phyloP scores from a whole-genome alignment of 2,329 filamentous ascomycete genomes.

The Fusarium globosum region DNA sequence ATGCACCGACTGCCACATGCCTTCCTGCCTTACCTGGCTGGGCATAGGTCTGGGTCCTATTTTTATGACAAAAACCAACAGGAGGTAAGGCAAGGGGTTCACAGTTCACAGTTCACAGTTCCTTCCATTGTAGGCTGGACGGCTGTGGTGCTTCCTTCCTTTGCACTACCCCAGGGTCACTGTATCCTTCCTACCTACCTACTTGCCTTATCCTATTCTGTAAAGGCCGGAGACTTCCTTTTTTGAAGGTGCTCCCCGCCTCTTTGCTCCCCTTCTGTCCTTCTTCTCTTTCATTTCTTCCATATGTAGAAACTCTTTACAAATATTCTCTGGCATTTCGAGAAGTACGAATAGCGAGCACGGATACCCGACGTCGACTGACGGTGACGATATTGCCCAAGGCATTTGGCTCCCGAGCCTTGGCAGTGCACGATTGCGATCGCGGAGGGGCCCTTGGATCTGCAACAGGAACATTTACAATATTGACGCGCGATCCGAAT shows the following conservation, averaged over 20 bases:
- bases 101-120: constrained; percentile 5
- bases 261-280: constrained; percentile 10
- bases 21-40: constrained; percentile 32
- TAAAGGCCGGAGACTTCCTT: constrained; percentile 31
- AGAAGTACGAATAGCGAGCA: constrained; percentile 14
- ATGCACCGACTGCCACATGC: constrained; percentile 29
- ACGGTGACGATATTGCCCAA: constrained; percentile 9
- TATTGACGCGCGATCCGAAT: neutral
- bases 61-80: constrained; percentile 20
- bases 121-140: neutral
- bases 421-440: constrained; percentile 41
- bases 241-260: constrained; percentile 33
- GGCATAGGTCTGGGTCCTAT: constrained; percentile 16
- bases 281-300: neutral
- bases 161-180: constrained; percentile 21
- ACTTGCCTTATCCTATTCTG: constrained; percentile 1
- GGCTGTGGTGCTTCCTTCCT: constrained; percentile 11
- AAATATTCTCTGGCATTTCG: neutral
- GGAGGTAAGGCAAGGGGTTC: constrained; percentile 12
- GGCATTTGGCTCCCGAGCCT: constrained; percentile 42
- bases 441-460: constrained; percentile 25
- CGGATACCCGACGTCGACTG: constrained; percentile 19
- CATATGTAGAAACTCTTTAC: neutral
- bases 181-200: constrained; percentile 7
- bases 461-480: neutral